Base-by-base conservation (phyloP, 139 green algal genomes). In the Chlorokybus atmophyticus region DNA sequence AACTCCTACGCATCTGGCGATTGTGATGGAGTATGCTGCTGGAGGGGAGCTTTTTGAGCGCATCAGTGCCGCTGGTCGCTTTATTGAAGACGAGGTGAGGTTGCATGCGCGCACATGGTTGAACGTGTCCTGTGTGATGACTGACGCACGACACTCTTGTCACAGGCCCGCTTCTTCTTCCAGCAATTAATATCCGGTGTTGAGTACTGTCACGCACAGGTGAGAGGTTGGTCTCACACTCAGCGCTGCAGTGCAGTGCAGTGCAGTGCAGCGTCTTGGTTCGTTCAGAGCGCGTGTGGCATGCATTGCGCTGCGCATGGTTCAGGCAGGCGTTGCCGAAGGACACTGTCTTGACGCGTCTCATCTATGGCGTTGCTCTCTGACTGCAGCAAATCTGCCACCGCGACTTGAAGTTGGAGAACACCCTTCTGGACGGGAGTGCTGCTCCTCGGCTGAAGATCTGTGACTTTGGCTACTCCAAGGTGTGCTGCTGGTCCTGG, bases 401-500 rank as follows among this genome's bases (percentile, higher is more conserved):
- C 66, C 70, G 91, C 2, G 91, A 98, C 64, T 68, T 98, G 32
- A 98, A 75, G 57, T 74, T 98, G 17, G 91, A 98, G 52, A 98
- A 98, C 73, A 95, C 91, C 14, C 72, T 98, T 39, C 72, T 98
- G 35, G 88, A 97, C 53, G 82, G 76, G 51, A 85, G 70, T 55
- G 85, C 81, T 0, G 68, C 79, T 23, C 68, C 71, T 4, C 50
- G 67, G 17, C 57, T 98, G 2, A 98, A 98, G 65, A 95, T 97
- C 41, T 96, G 88, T 61, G 91, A 97, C 64, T 97, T 97, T 82
- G 89, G 90, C n/a, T 95, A 94, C 73, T 83, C 65, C 67, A 71
- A 79, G 35, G 35, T 44, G 35, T 10, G 35, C 35, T 44, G 35
- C 35, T 44, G 35, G 35, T 14, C 10, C 35, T 44, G 35, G 10